These are phyloP conservation scores for Sclerotinia glacialis DNA, from an alignment of 2,329 filamentous ascomycete species.

Conservation along the genomic window DNA sequence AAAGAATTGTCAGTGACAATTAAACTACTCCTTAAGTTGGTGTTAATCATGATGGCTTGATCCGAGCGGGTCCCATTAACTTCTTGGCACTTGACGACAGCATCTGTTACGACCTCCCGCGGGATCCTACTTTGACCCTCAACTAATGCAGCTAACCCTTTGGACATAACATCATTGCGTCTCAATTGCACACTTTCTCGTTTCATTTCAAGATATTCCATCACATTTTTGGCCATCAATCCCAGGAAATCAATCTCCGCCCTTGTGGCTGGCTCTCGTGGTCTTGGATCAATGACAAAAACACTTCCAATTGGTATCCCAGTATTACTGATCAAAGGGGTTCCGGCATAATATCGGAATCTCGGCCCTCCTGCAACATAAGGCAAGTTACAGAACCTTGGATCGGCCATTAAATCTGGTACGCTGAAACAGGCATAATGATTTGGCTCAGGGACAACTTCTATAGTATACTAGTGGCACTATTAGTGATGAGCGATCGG, in stretches of 20 bases:
- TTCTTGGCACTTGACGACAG: conserved; percentile 2
- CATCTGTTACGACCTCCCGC: not conserved
- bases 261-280: conserved; percentile 45
- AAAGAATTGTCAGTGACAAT: not conserved
- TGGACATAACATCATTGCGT: conserved; percentile 50
- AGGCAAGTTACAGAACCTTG: conserved; percentile 24
- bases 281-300: conserved; percentile 54
- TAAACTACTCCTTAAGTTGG: not conserved
- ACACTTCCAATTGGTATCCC: conserved; percentile 51
- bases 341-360: conserved; percentile 27
- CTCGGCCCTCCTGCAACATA: conserved; percentile 24
- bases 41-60: not conserved
- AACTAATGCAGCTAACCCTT: conserved; percentile 52
- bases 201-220: conserved; percentile 58
- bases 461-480: conserved; percentile 22
- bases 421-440: conserved; percentile 26
- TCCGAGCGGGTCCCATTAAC: not conserved
- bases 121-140: conserved; percentile 40
- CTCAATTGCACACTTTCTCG: conserved; percentile 50
- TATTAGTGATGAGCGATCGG: not conserved
- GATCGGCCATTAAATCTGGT: conserved; percentile 22
- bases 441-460: conserved; percentile 16
- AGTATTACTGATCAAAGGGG: conserved; percentile 21
- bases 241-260: conserved; percentile 53
- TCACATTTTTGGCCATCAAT: conserved; percentile 52